Evolutionary conservation across 2,329 filamentous ascomycete genomes (phyloP).

Genomic region (Fusarium poae): DNA sequence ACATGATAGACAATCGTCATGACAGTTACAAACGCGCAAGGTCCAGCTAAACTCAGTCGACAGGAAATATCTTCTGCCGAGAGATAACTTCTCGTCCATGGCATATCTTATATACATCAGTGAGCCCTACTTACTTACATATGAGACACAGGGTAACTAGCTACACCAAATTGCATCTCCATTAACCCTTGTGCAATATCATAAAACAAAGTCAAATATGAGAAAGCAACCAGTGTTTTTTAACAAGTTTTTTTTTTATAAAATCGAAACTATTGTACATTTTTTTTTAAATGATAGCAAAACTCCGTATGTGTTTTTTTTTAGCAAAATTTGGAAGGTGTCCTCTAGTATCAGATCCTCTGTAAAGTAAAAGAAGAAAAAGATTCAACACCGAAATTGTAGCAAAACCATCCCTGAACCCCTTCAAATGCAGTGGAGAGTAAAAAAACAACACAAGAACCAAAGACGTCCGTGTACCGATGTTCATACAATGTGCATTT

Average conservation of each 20-base stretch:
- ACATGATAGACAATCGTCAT: slow-evolving; percentile 28
- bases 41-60: no score
- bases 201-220: neutral
- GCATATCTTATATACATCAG: slow-evolving; percentile 20
- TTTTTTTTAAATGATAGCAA: slow-evolving; percentile 20
- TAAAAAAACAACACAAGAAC: slow-evolving; percentile 2
- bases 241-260: slow-evolving; percentile 43
- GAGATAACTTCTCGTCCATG: slow-evolving; percentile 1
- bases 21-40: neutral
- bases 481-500: slow-evolving; percentile 42
- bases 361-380: slow-evolving; percentile 17
- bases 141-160: neutral
- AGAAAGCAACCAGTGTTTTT: slow-evolving; percentile 8
- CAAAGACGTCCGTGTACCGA: slow-evolving; percentile 27
- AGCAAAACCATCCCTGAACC: slow-evolving; percentile 46
- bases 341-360: slow-evolving; percentile 45
- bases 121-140: slow-evolving; percentile 32
- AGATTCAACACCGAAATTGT: slow-evolving; percentile 30
- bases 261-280: slow-evolving; percentile 47
- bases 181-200: neutral
- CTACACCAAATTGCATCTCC: no score
- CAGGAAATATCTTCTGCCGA: neutral
- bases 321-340: slow-evolving; percentile 38
- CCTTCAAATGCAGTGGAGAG: slow-evolving; percentile 48
- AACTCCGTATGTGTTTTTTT: slow-evolving; percentile 24